Evolutionary conservation across 1,139 yeast genomes (phyloP).

Genomic region (Candida sp.): DNA sequence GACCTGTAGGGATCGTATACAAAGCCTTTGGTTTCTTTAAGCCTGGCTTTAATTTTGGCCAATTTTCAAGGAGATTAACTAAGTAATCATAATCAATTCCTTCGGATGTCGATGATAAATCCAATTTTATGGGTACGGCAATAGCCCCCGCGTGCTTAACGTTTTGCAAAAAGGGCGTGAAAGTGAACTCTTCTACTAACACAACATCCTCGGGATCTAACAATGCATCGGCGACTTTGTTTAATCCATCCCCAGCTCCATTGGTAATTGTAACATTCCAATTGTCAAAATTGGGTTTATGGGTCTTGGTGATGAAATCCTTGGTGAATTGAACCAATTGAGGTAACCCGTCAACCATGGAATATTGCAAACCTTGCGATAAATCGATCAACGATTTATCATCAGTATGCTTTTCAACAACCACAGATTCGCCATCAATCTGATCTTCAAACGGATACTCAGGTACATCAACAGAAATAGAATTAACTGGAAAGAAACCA

Average conservation of each 20-base stretch:
- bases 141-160: slow-evolving; percentile 44
- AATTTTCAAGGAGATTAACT: slow-evolving; percentile 31
- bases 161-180: slow-evolving; percentile 50
- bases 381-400: slow-evolving; percentile 36
- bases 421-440: slow-evolving; percentile 7
- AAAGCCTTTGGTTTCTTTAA: slow-evolving; percentile 35
- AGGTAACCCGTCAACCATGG: slow-evolving; percentile 38
- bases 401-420: slow-evolving; percentile 18
- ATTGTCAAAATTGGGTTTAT: slow-evolving; percentile 48
- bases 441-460: slow-evolving; percentile 38
- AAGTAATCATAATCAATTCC: slow-evolving; percentile 47
- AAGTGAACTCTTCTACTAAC: slow-evolving; percentile 63
- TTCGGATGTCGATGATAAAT: slow-evolving; percentile 26
- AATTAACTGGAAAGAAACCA: slow-evolving; percentile 57
- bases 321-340: slow-evolving; percentile 40
- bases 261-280: slow-evolving; percentile 56
- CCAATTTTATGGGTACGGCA: slow-evolving; percentile 48
- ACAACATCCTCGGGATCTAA: slow-evolving; percentile 55
- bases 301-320: slow-evolving; percentile 39
- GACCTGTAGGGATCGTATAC: slow-evolving; percentile 43
- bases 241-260: slow-evolving; percentile 69
- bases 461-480: slow-evolving; percentile 43
- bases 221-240: slow-evolving; percentile 54
- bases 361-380: slow-evolving; percentile 50
- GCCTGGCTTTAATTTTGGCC: slow-evolving; percentile 31